Evolutionary conservation across 164 flowering plant genomes (phyloP).

Genomic region (Litsea cubeba): DNA sequence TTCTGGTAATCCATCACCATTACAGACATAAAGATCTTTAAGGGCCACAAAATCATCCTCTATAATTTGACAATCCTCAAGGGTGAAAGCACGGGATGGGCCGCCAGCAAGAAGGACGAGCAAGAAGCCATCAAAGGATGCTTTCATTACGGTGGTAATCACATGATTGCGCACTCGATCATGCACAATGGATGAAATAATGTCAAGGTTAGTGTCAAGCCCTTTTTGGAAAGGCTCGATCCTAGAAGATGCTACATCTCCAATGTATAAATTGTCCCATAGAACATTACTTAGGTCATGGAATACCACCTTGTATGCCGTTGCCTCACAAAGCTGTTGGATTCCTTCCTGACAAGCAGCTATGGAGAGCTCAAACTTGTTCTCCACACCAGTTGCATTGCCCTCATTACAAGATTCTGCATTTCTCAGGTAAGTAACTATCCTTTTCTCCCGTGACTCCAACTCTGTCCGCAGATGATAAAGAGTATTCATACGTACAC

Average conservation of each 20-base stretch:
- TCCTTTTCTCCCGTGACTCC: slow-evolving; percentile 50
- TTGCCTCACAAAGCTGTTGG: slow-evolving; percentile 62
- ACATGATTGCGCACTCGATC: slow-evolving; percentile 47
- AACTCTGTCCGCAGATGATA: slow-evolving; percentile 53
- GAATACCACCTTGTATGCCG: slow-evolving; percentile 67
- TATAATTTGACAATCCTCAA: slow-evolving; percentile 48
- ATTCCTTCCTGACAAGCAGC: slow-evolving; percentile 69
- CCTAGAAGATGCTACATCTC: slow-evolving; percentile 55
- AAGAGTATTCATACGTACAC: slow-evolving; percentile 79
- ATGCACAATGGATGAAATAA: slow-evolving; percentile 46
- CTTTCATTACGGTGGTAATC: slow-evolving; percentile 78
- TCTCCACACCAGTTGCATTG: slow-evolving; percentile 32
- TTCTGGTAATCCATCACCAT: slow-evolving; percentile 78
- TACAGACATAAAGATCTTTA: slow-evolving; percentile 61
- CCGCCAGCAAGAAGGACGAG: slow-evolving; percentile 87
- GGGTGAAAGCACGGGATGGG: slow-evolving; percentile 59
- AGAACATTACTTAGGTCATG: slow-evolving; percentile 62
- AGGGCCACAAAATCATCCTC: slow-evolving; percentile 75
- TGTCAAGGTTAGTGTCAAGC: slow-evolving; percentile 59
- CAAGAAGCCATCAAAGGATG: slow-evolving; percentile 82
- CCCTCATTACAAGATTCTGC: slow-evolving; percentile 32
- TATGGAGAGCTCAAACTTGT: slow-evolving; percentile 57
- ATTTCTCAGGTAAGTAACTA: slow-evolving; percentile 33
- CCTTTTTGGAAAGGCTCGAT: slow-evolving; percentile 66
- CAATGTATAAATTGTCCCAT: slow-evolving; percentile 71